Evolutionary conservation across 2,329 filamentous ascomycete genomes (phyloP), one percentile per base, ranked within the genome.

Genomic region (Aschersonia sp.): DNA sequence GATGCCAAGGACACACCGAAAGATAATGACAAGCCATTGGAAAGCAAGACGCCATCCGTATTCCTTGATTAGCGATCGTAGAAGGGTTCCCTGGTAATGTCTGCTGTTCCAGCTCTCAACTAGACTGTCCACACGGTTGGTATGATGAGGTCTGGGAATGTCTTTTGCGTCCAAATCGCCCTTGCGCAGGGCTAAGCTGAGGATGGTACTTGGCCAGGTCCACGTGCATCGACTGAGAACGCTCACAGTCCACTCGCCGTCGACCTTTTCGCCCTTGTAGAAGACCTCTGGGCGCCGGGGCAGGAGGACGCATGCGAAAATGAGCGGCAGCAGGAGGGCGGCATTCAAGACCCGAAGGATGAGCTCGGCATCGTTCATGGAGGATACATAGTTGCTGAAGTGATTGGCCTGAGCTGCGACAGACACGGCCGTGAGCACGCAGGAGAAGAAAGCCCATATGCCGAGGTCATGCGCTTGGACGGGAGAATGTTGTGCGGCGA

Each of bases 231-330:
- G 75, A 46, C 65, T 72, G 45, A 83, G 67, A 1, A 79, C 74
- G 2, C 80, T 80, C 3, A 69, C 70, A 0, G 80, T 82, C 55
- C 71, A 72, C 63, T 83, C 73, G 12, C 68, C 66, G 57, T 89
- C 84, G 32, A 91, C 80, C 3, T 70, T 59, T 44, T 71, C 66
- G 30, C 70, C 78, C 40, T 80, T 52, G 55, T 72, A 67, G 56
- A 72, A 85, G 20, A 89, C 78, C 47, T 80, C 70, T 3, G 85
- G 85, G 9, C 85, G 73, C 43, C 85, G 74, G 4, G 82, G 82
- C 10, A 88, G 65, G 1, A 72, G 69, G 9, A 82, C 52, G 52
- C 73, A 73, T 12, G 69, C 63, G 43, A 75, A 52, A 10, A 65
- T 62, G 20, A 78, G 62, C n/a, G 63, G 56, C n/a, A 77, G 31